These are phyloP conservation scores for Penicillium parvum DNA, from an alignment of 495 filamentous ascomycete species.

Conservation along the genomic window DNA sequence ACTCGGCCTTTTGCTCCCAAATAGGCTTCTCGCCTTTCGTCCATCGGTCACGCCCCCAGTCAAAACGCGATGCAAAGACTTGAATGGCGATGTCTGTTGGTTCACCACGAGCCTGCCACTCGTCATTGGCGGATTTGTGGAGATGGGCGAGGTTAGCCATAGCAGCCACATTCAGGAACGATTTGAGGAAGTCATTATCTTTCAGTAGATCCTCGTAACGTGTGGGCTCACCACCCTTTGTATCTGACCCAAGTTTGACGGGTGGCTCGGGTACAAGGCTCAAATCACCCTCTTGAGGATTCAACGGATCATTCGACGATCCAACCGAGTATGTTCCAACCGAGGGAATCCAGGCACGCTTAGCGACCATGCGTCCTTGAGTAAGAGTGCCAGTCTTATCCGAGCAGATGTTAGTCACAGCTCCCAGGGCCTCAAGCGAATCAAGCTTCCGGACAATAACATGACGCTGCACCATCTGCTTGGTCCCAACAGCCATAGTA, in stretches of 20 bases:
- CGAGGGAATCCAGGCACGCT: conserved; percentile 74
- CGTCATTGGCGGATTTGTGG: conserved; percentile 38
- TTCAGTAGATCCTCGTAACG: conserved; percentile 35
- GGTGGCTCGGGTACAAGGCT: conserved; percentile 37
- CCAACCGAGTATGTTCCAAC: conserved; percentile 58
- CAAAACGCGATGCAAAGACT: conserved; percentile 61
- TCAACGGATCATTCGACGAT: conserved; percentile 50
- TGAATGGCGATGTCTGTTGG: conserved; percentile 70
- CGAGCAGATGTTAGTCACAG: conserved; percentile 67
- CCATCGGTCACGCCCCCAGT: conserved; percentile 52
- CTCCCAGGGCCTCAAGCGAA: conserved; percentile 63
- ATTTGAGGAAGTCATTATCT: conserved; percentile 38
- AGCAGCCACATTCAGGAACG: conserved; percentile 57
- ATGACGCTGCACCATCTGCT: conserved; percentile 65
- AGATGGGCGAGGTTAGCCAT: conserved; percentile 64
- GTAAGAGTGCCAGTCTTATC: conserved; percentile 72
- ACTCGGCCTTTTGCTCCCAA: conserved; percentile 57
- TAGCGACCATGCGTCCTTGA: conserved; percentile 73
- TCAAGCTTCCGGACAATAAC: conserved; percentile 66
- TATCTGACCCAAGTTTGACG: conserved; percentile 25
- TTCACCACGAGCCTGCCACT: conserved; percentile 61
- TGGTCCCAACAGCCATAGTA: conserved; percentile 68
- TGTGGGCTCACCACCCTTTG: conserved; percentile 20
- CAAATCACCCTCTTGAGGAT: conserved; percentile 53
- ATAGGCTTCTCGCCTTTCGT: conserved; percentile 46